Base-by-base conservation (phyloP, 176 grass and related monocot species). In the Puya raimondii region DNA sequence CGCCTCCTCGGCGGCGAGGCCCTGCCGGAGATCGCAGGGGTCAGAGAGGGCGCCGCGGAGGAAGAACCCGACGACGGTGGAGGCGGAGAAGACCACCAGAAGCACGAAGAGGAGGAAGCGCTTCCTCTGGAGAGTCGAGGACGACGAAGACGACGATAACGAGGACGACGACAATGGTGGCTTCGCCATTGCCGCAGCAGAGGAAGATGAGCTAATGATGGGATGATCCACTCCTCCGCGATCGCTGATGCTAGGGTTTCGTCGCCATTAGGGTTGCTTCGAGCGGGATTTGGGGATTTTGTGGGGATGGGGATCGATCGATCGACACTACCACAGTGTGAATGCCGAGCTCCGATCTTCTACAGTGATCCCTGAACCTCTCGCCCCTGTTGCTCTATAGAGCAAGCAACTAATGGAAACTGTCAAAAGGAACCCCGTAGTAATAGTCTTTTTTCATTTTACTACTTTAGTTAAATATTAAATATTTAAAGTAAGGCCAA, bases 41-140 rank as follows among this genome's bases (percentile, higher is more conserved):
- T 77, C 73, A 11, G 57, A 53, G 48, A 56, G 69, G 76, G 72
- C 70, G 64, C 82, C 87, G 53, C 82, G 79, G 73, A 91, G 70
- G 82, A 91, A 70, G 73, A 77, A 85, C 9, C 85, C 78, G 8
- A 80, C 72, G 7, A 70, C 79, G 76, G 85, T 82, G 50, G 85
- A 74, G 51, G 73, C 81, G 52, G 63, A 80, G 51, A 83, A 68
- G 47, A 80, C 73, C 10, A 72, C 73, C 15, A 85, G 51, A 26
- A 88, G 76, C 25, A 77, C 22, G 18, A 91, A 63, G 23, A 91
- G 79, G 73, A 91, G 64, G 27, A 91, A 63, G 66, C 79, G 69
- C 25, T 59, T 80, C 27, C 69, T 78, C 20, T 85, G 52, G n/a
- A 59, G 54, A 17, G 54, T 18, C 15, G 15, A 17, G 15, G 8